phyloP scores from a whole-genome alignment of 371 early-diverging fungal genomes.

The Mucor sp. region DNA sequence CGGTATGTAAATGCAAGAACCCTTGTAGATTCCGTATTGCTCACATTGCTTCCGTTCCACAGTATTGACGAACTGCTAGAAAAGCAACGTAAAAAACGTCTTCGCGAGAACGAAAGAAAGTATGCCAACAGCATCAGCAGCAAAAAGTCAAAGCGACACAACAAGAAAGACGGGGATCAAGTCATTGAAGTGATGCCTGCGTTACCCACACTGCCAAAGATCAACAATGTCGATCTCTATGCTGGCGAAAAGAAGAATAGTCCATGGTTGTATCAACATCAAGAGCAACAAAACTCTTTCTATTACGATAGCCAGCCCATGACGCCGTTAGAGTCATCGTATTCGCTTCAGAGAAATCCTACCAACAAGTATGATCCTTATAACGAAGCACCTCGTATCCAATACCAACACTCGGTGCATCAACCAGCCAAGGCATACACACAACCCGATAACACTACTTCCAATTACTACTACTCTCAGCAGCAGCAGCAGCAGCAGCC shows the following conservation, averaged over 20 bases:
- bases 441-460: not conserved
- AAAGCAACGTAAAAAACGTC: slow-evolving; percentile 37
- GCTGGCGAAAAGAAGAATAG: slow-evolving; percentile 5
- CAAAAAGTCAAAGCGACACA: slow-evolving; percentile 16
- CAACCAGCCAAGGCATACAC: slow-evolving; percentile 1
- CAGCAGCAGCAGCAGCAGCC: slow-evolving; percentile 2
- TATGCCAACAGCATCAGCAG: slow-evolving; percentile 13
- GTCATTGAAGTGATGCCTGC: not conserved
- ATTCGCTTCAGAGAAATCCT: slow-evolving; percentile 10
- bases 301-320: slow-evolving; percentile 10
- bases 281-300: slow-evolving; percentile 5
- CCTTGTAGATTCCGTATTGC: no score
- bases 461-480: slow-evolving; percentile 11
- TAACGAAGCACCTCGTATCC: not conserved
- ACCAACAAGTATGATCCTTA: slow-evolving; percentile 7
- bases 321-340: slow-evolving; percentile 13
- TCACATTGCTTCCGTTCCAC: not conserved
- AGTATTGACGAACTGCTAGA: slow-evolving; percentile 41
- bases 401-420: not conserved
- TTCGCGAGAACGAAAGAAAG: slow-evolving; percentile 27
- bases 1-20: slow-evolving; percentile 39
- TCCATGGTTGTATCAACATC: slow-evolving; percentile 12
- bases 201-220: slow-evolving; percentile 14
- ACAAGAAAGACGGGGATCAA: not conserved
- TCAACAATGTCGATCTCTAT: slow-evolving; percentile 13